Evolutionary conservation across 1,139 yeast species (phyloP), one percentile per base, ranked within the genome.

Genomic region (Suhomyces taliae): DNA sequence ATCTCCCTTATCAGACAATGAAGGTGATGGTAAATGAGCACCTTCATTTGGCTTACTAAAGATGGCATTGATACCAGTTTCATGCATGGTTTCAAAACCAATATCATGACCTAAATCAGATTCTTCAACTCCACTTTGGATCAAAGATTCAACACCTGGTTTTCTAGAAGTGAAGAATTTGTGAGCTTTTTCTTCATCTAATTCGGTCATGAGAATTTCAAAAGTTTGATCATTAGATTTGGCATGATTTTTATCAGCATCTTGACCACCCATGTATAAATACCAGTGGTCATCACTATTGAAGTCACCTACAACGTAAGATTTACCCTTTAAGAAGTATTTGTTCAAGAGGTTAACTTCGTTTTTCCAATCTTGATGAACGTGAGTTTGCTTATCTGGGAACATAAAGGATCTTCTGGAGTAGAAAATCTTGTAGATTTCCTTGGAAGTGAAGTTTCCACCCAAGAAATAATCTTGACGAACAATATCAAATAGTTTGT

Each of bases 381-480:
- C 85, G 50, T 83, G 83, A 43, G 79, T 75, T 69, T 93, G 99
- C 59, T 79, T 83, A 37, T 85, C 83, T 10, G 99, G 99, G 64
- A 91, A 93, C 93, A 91, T 85, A 67, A 90, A 91, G 36, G 90
- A 80, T 65, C 96, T 83, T 65, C 97, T 82, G 2, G 97, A 90
- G 69, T 93, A 93, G 59, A 91, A 90, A 10, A 90, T 83, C 56
- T 87, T 81, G 69, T 78, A 78, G 38, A 90, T 84, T 37, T 63
- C 53, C 47, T 57, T 54, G 50, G 70, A 50, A n/a, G 57, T 48
- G 43, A 71, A 53, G 41, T 43, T 26, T 19, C 27, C 26, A 27
- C 49, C 54, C 34, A 45, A 44, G 26, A 60, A 54, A 48, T 50
- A 60, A 7, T 53, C 43, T 6, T 65, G 55, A 29, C 66, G 61